phyloP scores from a whole-genome alignment of 2,329 filamentous ascomycete genomes.

The Cladophialophora immunda region DNA sequence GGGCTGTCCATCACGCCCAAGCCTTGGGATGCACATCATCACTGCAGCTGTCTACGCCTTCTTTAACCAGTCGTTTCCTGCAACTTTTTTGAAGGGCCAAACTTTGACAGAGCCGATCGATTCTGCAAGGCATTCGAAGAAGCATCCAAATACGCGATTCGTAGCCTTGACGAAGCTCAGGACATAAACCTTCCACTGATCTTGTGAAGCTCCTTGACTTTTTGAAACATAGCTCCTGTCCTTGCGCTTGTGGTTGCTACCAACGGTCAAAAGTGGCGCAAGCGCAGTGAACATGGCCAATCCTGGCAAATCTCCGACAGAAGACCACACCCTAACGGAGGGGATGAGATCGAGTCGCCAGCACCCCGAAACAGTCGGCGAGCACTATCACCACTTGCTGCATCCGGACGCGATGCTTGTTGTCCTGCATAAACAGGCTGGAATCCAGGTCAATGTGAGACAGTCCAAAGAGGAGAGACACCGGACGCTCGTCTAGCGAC shows the following conservation, averaged over 20 bases:
- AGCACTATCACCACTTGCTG: conserved; percentile 26
- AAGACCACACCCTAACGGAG: conserved; percentile 3
- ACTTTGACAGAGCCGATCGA: conserved; percentile 39
- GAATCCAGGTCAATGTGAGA: conserved; percentile 31
- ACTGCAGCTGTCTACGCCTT: conserved; percentile 21
- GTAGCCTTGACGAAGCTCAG: conserved; percentile 1
- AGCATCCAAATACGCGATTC: neutral
- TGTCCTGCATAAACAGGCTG: conserved; percentile 23
- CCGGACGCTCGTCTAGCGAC: conserved; percentile 1
- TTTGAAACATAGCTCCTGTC: conserved; percentile 29
- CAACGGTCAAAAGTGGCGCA: conserved; percentile 31
- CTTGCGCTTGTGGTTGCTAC: conserved; percentile 10
- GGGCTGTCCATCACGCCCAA: conserved; percentile 21
- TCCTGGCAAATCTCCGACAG: conserved; percentile 36
- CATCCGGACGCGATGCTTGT: conserved; percentile 20
- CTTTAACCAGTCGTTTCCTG: conserved; percentile 40
- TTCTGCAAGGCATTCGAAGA: conserved; percentile 8
- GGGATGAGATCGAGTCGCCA: conserved; percentile 23
- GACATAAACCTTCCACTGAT: conserved; percentile 15
- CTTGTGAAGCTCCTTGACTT: neutral
- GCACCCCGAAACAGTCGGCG: conserved; percentile 24
- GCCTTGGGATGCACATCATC: conserved; percentile 33
- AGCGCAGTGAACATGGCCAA: conserved; percentile 24
- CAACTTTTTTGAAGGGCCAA: conserved; percentile 38
- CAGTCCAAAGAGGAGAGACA: conserved; percentile 13